Evolutionary conservation across 352 stramenopile genomes (phyloP).

Genomic region (Globisporangium paddicum): DNA sequence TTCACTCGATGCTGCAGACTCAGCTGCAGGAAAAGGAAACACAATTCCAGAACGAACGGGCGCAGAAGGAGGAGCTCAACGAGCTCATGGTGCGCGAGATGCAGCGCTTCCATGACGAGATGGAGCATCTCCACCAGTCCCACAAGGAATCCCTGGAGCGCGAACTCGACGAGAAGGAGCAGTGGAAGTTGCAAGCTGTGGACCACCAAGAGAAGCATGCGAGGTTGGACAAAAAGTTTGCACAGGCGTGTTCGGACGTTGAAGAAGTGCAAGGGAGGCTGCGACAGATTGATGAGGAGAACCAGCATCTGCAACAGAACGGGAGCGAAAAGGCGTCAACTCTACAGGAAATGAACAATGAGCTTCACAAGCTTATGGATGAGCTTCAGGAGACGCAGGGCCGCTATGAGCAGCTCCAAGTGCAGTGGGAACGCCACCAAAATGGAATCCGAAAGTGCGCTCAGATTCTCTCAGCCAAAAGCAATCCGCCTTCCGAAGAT

Average conservation of each 20-base stretch:
- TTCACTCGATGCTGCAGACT: slow-evolving; percentile 30
- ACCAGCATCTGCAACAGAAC: slow-evolving; percentile 37
- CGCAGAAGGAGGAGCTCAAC: slow-evolving; percentile 73
- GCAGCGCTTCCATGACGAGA: slow-evolving; percentile 33
- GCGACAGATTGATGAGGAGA: slow-evolving; percentile 31
- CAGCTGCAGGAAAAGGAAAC: slow-evolving; percentile 28
- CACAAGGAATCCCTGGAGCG: slow-evolving; percentile 24
- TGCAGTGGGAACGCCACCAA: slow-evolving; percentile 23
- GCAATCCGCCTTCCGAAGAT: not conserved
- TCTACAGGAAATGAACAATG: slow-evolving; percentile 52
- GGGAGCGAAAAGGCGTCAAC: slow-evolving; percentile 42
- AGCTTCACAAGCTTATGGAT: slow-evolving; percentile 33
- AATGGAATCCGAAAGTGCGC: slow-evolving; percentile 21
- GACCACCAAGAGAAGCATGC: slow-evolving; percentile 18
- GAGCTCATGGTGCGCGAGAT: slow-evolving; percentile 45
- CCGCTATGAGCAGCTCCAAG: slow-evolving; percentile 30
- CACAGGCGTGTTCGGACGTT: slow-evolving; percentile 18
- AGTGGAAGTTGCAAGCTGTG: slow-evolving; percentile 18
- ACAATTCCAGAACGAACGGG: slow-evolving; percentile 31
- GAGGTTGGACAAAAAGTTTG: slow-evolving; percentile 13
- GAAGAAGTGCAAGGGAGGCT: slow-evolving; percentile 29
- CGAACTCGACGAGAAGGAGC: slow-evolving; percentile 15
- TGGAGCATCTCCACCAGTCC: slow-evolving; percentile 25
- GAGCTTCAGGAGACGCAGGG: slow-evolving; percentile 28
- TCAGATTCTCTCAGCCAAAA: slow-evolving; percentile 21